These are phyloP conservation scores for Pestalotiopsis sp. DNA, from an alignment of 2,329 filamentous ascomycete genomes.

Conservation along the genomic window DNA sequence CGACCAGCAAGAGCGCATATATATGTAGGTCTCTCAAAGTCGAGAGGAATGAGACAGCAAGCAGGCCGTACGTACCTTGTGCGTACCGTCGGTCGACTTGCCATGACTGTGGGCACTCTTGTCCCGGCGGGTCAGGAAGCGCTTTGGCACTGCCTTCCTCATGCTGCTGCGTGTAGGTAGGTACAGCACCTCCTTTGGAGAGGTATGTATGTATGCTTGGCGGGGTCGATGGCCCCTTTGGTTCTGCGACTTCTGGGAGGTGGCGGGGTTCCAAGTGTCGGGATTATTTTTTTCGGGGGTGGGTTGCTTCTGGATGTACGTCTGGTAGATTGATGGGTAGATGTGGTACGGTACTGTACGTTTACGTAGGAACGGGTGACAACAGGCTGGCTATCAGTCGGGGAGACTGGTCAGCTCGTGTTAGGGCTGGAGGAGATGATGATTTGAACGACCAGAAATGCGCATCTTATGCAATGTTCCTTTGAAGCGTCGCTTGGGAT, in stretches of 20 bases:
- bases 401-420: not conserved
- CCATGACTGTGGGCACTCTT: slow-evolving; percentile 58
- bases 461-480: slow-evolving; percentile 1
- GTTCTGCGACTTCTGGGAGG: not conserved
- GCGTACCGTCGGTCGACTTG: slow-evolving; percentile 54
- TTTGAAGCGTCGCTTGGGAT: not conserved
- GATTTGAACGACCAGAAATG: not conserved
- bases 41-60: not conserved
- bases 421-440: slow-evolving; percentile 4
- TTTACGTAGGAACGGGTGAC: not conserved
- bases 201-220: slow-evolving; percentile 14
- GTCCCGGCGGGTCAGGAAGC: slow-evolving; percentile 71
- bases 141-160: slow-evolving; percentile 54
- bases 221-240: slow-evolving; percentile 2
- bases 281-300: not conserved
- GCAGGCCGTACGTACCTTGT: slow-evolving; percentile 43
- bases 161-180: slow-evolving; percentile 35
- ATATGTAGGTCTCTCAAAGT: no score
- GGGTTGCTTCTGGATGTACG: not conserved
- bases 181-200: slow-evolving; percentile 10
- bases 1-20: not conserved
- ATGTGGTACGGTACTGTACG: not conserved
- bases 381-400: not conserved
- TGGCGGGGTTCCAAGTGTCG: slow-evolving; percentile 4
- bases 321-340: not conserved